These are phyloP conservation scores for Fraxinus latifolia DNA, from an alignment of 305 asterid genomes.

Conservation along the genomic window DNA sequence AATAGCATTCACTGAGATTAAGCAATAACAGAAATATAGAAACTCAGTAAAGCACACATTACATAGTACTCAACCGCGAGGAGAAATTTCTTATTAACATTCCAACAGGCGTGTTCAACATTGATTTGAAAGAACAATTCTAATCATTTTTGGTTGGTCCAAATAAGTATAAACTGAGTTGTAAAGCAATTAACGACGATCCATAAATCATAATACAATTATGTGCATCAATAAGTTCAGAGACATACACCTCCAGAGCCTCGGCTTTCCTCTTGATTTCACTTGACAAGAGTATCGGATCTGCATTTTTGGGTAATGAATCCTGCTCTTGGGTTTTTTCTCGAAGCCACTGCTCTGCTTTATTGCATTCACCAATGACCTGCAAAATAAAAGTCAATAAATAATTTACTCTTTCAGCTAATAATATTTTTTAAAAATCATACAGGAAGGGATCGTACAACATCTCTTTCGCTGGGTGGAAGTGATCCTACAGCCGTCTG, in stretches of 20 bases:
- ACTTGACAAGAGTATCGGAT: slow-evolving; percentile 74
- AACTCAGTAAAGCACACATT: background rate
- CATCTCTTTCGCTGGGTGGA: slow-evolving; percentile 62
- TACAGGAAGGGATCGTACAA: slow-evolving; percentile 40
- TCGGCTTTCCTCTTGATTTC: slow-evolving; percentile 65
- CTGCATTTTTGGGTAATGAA: slow-evolving; percentile 61
- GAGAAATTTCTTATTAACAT: background rate
- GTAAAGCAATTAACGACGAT: background rate
- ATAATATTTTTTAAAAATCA: background rate
- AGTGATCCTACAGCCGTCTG: slow-evolving; percentile 61
- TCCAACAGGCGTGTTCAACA: slow-evolving; percentile 4
- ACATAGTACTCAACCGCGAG: background rate
- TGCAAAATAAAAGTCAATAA: slow-evolving; percentile 33
- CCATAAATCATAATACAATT: slow-evolving; percentile 9
- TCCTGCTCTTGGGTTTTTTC: slow-evolving; percentile 75
- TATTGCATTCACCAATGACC: slow-evolving; percentile 68
- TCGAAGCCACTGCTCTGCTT: slow-evolving; percentile 80
- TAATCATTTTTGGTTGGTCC: background rate
- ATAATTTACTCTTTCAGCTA: slow-evolving; percentile 7
- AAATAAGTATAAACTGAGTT: background rate
- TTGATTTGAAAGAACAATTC: background rate
- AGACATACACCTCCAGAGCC: slow-evolving; percentile 67
- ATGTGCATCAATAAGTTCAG: slow-evolving; percentile 18
- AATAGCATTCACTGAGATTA: slow-evolving; percentile 4
- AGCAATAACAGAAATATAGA: slow-evolving; percentile 8